Conservation (phyloP, 805 yeast genomes). For the Wickerhamomyces ciferrii region DNA sequence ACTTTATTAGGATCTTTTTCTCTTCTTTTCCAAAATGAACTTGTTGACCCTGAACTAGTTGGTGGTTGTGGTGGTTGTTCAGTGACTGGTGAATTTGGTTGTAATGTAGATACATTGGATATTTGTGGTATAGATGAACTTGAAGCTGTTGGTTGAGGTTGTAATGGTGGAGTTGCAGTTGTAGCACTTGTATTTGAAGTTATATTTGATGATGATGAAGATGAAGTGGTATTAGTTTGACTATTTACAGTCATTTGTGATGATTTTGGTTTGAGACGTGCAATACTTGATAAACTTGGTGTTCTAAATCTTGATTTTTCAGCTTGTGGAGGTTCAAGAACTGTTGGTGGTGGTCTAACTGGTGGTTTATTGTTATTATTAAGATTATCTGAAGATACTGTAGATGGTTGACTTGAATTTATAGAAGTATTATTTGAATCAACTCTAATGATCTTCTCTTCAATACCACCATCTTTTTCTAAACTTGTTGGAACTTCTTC, state of each 20-base stretch:
- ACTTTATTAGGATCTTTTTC: slow-evolving; percentile 1
- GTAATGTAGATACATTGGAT: background rate
- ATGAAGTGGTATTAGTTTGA: background rate
- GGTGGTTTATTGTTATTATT: background rate
- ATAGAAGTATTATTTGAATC: slow-evolving; percentile 12
- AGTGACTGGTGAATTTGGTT: background rate
- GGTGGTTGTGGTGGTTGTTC: background rate
- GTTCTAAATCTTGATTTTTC: background rate
- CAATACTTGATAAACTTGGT: background rate
- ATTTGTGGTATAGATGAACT: background rate
- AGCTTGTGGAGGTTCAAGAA: slow-evolving; percentile 1
- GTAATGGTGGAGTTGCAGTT: background rate
- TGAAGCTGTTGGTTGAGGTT: background rate
- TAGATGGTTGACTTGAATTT: slow-evolving; percentile 12
- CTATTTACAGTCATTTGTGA: background rate
- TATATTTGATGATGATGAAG: slow-evolving; percentile 1
- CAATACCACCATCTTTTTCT: slow-evolving; percentile 11
- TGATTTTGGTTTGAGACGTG: background rate
- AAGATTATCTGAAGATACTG: slow-evolving; percentile 10
- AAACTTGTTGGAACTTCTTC: background rate
- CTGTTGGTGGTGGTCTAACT: slow-evolving; percentile 1
- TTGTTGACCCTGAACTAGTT: background rate
- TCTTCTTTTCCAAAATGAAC: slow-evolving; percentile 16
- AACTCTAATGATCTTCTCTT: slow-evolving; percentile 10
- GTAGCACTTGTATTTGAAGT: too few relatives aligned